Evolutionary conservation across 1,284 basidiomycete genomes (phyloP).

Genomic region (Blastosporella zonata): DNA sequence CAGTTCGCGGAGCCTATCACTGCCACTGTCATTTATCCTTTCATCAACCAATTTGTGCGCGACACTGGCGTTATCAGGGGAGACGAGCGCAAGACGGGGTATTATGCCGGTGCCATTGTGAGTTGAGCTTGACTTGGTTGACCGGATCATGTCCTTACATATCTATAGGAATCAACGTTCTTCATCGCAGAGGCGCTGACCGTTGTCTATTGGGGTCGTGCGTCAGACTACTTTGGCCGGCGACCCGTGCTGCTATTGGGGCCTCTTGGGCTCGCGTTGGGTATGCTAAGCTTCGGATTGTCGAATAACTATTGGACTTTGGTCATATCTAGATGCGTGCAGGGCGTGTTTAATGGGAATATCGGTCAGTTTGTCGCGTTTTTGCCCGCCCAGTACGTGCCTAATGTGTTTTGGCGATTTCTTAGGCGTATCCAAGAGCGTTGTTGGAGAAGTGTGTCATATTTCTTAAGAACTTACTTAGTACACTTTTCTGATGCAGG

Average conservation of each 20-base stretch:
- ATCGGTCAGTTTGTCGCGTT: conserved; percentile 15
- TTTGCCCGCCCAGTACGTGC: background rate
- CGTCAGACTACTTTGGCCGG: conserved; percentile 37
- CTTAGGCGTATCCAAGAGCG: conserved; percentile 38
- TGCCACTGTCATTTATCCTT: conserved; percentile 50
- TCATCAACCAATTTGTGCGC: conserved; percentile 45
- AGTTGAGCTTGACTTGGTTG: background rate
- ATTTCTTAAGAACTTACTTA: background rate
- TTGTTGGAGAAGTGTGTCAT: conserved; percentile 37
- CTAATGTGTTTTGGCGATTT: background rate
- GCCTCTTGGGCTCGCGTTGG: conserved; percentile 33
- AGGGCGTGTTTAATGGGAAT: conserved; percentile 34
- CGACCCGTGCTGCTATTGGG: conserved; percentile 37
- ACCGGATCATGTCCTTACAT: background rate
- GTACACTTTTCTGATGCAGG: background rate
- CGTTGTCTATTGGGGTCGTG: conserved; percentile 38
- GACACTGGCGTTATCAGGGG: conserved; percentile 45
- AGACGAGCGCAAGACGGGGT: conserved; percentile 45
- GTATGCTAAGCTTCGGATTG: conserved; percentile 36
- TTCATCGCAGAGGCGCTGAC: conserved; percentile 33
- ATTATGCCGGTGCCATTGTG: conserved; percentile 48
- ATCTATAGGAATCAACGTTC: conserved; percentile 34
- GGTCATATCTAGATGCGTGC: conserved; percentile 19
- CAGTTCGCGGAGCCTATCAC: conserved; percentile 49
- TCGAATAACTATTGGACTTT: conserved; percentile 24